phyloP scores from a whole-genome alignment of 2,329 filamentous ascomycete species.

The Aaosphaeria pasadenensis region DNA sequence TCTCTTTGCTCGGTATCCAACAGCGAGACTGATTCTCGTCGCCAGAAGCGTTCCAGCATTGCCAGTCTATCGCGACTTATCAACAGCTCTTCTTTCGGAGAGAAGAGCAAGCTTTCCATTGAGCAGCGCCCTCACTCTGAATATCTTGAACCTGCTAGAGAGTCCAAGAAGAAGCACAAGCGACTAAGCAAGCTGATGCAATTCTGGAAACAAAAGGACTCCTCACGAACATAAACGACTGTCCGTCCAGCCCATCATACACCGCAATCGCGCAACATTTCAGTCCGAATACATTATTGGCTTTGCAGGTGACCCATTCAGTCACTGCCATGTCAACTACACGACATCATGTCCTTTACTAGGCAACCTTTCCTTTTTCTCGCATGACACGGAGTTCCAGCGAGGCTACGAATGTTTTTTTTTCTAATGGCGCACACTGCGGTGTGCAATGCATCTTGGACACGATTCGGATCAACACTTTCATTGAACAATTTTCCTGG shows the following conservation, averaged over 20 bases:
- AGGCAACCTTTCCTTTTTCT: constrained; percentile 16
- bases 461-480: constrained; percentile 29
- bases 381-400: constrained; percentile 38
- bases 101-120: constrained; percentile 71
- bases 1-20: constrained; percentile 40
- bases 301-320: not conserved
- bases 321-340: constrained; percentile 22
- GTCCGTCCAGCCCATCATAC: not conserved
- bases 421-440: constrained; percentile 33
- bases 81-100: constrained; percentile 63
- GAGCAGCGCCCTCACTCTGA: constrained; percentile 52
- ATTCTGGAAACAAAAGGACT: constrained; percentile 64
- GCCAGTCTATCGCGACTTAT: constrained; percentile 75
- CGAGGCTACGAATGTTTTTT: constrained; percentile 30
- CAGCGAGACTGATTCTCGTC: constrained; percentile 48
- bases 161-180: constrained; percentile 64
- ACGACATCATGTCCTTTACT: constrained; percentile 34
- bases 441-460: constrained; percentile 24
- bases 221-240: constrained; percentile 16
- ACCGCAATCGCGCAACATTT: not conserved
- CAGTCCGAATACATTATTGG: constrained; percentile 15
- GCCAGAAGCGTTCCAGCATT: constrained; percentile 71
- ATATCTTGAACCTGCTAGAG: constrained; percentile 58
- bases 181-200: constrained; percentile 72
- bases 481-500: constrained; percentile 24